phyloP scores from a whole-genome alignment of 805 yeast genomes.

The Ogataea salicorniae region DNA sequence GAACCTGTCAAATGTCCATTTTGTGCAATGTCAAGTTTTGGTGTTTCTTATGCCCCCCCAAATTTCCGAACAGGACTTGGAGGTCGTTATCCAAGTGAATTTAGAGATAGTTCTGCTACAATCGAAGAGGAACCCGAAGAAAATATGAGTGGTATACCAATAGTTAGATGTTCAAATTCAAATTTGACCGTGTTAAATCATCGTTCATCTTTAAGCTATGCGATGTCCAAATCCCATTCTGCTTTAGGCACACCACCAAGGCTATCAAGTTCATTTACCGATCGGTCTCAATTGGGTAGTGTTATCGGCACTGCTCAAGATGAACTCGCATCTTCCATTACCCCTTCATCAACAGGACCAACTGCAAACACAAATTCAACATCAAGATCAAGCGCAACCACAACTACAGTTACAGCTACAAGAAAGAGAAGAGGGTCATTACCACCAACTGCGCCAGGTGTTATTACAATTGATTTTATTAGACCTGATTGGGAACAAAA shows the following conservation, averaged over 20 bases:
- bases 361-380: not conserved
- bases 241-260: slow-evolving; percentile 26
- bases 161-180: not conserved
- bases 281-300: slow-evolving; percentile 1
- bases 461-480: slow-evolving; percentile 73
- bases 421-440: slow-evolving; percentile 47
- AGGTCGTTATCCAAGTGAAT: slow-evolving; percentile 45
- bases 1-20: slow-evolving; percentile 92
- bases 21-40: slow-evolving; percentile 84
- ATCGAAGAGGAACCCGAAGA: slow-evolving; percentile 21
- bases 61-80: slow-evolving; percentile 51
- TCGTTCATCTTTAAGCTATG: slow-evolving; percentile 20
- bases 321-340: not conserved
- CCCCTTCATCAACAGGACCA: not conserved
- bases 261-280: slow-evolving; percentile 6
- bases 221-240: slow-evolving; percentile 25
- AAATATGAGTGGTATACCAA: slow-evolving; percentile 1
- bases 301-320: not conserved
- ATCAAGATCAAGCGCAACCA: not conserved
- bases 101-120: slow-evolving; percentile 24
- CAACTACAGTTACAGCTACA: slow-evolving; percentile 1
- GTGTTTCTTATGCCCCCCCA: slow-evolving; percentile 75
- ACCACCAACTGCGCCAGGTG: slow-evolving; percentile 64
- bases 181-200: slow-evolving; percentile 5
- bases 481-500: slow-evolving; percentile 92